phyloP scores from a whole-genome alignment of 148 eudicot species.

The Heliosperma pusillum region DNA sequence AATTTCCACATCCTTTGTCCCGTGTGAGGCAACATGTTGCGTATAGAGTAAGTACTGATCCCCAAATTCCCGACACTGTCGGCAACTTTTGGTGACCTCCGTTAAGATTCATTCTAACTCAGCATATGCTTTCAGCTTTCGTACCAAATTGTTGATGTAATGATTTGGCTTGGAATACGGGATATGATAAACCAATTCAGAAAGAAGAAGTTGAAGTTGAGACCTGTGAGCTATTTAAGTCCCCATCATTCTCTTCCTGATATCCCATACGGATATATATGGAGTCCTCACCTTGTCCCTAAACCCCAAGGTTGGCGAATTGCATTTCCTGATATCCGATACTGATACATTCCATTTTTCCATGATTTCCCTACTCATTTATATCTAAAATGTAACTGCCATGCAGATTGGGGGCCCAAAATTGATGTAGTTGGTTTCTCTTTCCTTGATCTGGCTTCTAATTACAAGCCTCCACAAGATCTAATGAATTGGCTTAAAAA shows the following conservation, averaged over 20 bases:
- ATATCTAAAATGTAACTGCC: conserved; percentile 4
- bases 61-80: background rate
- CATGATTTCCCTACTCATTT: background rate
- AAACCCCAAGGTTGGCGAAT: conserved; percentile 71
- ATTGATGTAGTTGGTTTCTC: conserved; percentile 92
- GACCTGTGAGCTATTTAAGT: conserved; percentile 71
- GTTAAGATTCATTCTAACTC: conserved; percentile 11
- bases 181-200: conserved; percentile 82
- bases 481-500: conserved; percentile 66
- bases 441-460: conserved; percentile 86
- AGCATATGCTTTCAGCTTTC: conserved; percentile 61
- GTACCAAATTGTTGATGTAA: conserved; percentile 75
- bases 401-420: conserved; percentile 93
- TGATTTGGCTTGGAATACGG: conserved; percentile 91
- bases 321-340: background rate
- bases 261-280: conserved; percentile 82
- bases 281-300: conserved; percentile 96
- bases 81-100: background rate
- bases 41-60: conserved; percentile 44
- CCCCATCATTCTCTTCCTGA: conserved; percentile 55
- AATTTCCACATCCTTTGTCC: conserved; percentile 80
- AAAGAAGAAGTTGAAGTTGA: conserved; percentile 75
- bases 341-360: background rate
- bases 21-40: conserved; percentile 67
- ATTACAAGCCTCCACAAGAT: conserved; percentile 71